Evolutionary conservation across 225 moss, liverwort and hornwort species (phyloP).

Genomic region (Ulota crispa): DNA sequence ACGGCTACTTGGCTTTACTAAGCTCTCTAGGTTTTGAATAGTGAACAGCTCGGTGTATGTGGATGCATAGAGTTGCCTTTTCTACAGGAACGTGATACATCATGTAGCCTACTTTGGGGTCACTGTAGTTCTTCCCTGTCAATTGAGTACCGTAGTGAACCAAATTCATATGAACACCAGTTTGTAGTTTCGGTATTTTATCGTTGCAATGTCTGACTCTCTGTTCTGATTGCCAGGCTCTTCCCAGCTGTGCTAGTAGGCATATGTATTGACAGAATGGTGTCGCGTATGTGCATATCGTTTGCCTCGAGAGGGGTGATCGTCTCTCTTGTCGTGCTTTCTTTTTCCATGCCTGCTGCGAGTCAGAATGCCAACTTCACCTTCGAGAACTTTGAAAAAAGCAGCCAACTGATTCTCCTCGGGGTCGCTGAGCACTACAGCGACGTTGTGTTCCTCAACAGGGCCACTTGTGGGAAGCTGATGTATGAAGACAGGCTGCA

Average conservation of each 20-base stretch:
- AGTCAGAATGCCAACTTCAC: conserved; percentile 14
- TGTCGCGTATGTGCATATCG: not conserved
- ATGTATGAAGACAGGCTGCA: conserved; percentile 16
- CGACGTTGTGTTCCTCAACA: not conserved
- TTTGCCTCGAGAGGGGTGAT: not conserved
- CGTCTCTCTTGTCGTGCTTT: not conserved
- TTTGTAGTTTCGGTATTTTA: not conserved
- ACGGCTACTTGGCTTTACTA: not conserved
- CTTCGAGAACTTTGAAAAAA: conserved; percentile 10
- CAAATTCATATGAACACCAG: not conserved
- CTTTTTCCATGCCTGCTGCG: not conserved
- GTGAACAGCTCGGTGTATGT: not conserved
- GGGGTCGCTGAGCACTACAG: not conserved
- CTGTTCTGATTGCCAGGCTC: not conserved
- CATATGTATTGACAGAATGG: not conserved
- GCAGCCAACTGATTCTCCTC: not conserved
- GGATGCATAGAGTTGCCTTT: not conserved
- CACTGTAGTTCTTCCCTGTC: not conserved
- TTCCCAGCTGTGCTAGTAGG: not conserved
- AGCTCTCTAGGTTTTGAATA: conserved; percentile 9
- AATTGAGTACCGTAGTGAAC: not conserved
- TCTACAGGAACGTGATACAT: not conserved
- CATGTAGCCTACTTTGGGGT: not conserved
- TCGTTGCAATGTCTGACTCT: not conserved
- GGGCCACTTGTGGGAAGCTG: not conserved